Percentiles rank a stretch among this genome's conserved stretches.
phyloP scores from a whole-genome alignment of 768 basidiomycete species.

The Trametes sanguinea region DNA sequence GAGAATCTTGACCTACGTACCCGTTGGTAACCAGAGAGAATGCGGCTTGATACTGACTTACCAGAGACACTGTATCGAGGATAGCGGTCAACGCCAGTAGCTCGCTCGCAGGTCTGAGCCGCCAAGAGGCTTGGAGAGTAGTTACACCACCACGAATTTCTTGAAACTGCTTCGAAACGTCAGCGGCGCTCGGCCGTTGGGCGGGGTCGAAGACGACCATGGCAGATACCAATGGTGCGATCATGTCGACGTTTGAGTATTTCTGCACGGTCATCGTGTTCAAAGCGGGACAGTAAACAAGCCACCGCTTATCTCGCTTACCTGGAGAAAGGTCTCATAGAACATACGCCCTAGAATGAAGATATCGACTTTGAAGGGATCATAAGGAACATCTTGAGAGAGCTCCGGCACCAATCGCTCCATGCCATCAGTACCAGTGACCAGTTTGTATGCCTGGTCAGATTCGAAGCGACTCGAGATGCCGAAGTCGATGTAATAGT shows the following conservation, averaged over 20 bases:
- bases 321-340: conserved; percentile 2
- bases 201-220: neutral
- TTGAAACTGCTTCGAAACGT: neutral
- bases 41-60: neutral
- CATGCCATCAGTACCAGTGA: conserved; percentile 20
- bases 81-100: neutral
- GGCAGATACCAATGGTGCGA: neutral
- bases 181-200: conserved; percentile 7
- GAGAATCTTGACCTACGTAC: too few species aligned
- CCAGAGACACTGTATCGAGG: neutral
- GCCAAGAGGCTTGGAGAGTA: neutral
- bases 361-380: conserved; percentile 31
- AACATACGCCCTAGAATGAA: conserved; percentile 26
- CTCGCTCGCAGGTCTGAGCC: neutral
- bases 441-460: conserved; percentile 1
- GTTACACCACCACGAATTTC: neutral
- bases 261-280: neutral
- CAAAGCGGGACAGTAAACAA: neutral
- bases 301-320: neutral
- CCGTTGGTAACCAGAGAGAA: neutral
- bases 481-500: conserved; percentile 34
- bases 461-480: conserved; percentile 26
- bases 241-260: conserved; percentile 13
- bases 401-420: conserved; percentile 30
- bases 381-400: conserved; percentile 23